Percentiles rank a stretch among this genome's conserved stretches.
phyloP scores from a whole-genome alignment of 2,329 filamentous ascomycete genomes.

The Mycosphaerelloides madeirae region DNA sequence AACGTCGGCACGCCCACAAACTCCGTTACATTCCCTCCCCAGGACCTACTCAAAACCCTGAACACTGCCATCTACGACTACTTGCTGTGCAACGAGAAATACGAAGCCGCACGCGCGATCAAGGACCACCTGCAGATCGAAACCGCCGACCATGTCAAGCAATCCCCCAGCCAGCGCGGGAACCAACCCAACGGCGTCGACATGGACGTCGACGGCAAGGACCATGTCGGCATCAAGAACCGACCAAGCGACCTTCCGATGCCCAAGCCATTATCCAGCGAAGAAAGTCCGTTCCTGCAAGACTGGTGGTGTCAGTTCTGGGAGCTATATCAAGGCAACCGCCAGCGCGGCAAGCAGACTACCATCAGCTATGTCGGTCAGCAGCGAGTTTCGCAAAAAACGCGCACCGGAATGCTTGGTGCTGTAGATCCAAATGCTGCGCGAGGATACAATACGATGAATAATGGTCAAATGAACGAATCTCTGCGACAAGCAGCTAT shows the following conservation, averaged over 20 bases:
- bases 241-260: slow-evolving; percentile 74
- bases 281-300: slow-evolving; percentile 78
- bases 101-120: slow-evolving; percentile 73
- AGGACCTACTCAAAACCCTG: slow-evolving; percentile 56
- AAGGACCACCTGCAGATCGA: slow-evolving; percentile 47
- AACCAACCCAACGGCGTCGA: slow-evolving; percentile 64
- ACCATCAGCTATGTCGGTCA: slow-evolving; percentile 38
- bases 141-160: slow-evolving; percentile 45
- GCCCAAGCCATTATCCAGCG: slow-evolving; percentile 61
- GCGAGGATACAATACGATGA: slow-evolving; percentile 18
- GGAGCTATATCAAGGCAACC: slow-evolving; percentile 87
- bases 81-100: slow-evolving; percentile 80
- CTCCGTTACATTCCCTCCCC: slow-evolving; percentile 17
- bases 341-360: slow-evolving; percentile 55
- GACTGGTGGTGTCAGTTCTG: slow-evolving; percentile 98
- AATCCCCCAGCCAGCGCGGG: slow-evolving; percentile 55
- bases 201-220: slow-evolving; percentile 77
- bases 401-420: slow-evolving; percentile 63
- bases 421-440: slow-evolving; percentile 54
- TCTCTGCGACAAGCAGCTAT: slow-evolving; percentile 18
- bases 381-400: slow-evolving; percentile 70
- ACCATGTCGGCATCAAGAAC: slow-evolving; percentile 62
- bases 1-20: slow-evolving; percentile 29
- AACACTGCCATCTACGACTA: slow-evolving; percentile 92
- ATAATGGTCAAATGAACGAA: slow-evolving; percentile 17